A percentile compares a stretch with the other conserved stretches of the same genome.
phyloP scores from a whole-genome alignment of 768 basidiomycete species.

The Phaffia tasmanica region DNA sequence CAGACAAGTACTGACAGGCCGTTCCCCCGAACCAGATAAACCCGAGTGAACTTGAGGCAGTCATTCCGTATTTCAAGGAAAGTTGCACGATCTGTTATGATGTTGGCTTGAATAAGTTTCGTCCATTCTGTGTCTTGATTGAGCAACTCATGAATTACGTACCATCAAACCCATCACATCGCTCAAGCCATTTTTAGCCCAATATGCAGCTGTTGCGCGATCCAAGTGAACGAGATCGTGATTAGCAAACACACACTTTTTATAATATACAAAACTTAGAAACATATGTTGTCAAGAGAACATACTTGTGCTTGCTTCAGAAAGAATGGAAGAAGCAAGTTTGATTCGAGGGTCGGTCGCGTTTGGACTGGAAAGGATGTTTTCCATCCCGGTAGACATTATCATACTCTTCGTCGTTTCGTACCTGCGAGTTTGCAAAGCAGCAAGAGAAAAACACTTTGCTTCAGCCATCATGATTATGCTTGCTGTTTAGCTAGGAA shows the following conservation, averaged over 20 bases:
- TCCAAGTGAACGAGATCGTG: not conserved
- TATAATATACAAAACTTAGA: not conserved
- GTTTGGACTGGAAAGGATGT: conserved; percentile 54
- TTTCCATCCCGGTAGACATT: conserved; percentile 32
- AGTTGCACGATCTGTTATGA: conserved; percentile 18
- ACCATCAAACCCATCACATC: conserved; percentile 60
- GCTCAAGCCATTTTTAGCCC: conserved; percentile 52
- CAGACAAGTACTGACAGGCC: not conserved
- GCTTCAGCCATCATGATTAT: too few relatives aligned
- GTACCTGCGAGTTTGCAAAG: not conserved
- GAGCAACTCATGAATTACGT: conserved; percentile 29
- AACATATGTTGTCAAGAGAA: not conserved
- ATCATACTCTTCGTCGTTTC: not conserved
- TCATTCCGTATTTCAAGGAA: conserved; percentile 50
- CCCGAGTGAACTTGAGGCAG: conserved; percentile 56
- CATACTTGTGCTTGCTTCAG: conserved; percentile 46
- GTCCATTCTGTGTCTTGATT: not conserved
- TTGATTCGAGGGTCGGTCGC: conserved; percentile 51
- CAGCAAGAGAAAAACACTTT: not conserved
- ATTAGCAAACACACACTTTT: not conserved
- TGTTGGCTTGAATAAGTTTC: too few relatives aligned
- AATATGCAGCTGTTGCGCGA: conserved; percentile 53
- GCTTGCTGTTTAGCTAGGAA: too few relatives aligned
- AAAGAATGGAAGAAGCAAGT: conserved; percentile 54
- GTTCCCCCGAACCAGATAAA: conserved; percentile 56